Evolutionary conservation across 2,329 filamentous ascomycete species (phyloP), one percentile per base, ranked within the genome.

Genomic region (Ophiocordyceps polyrhachis-furcata): DNA sequence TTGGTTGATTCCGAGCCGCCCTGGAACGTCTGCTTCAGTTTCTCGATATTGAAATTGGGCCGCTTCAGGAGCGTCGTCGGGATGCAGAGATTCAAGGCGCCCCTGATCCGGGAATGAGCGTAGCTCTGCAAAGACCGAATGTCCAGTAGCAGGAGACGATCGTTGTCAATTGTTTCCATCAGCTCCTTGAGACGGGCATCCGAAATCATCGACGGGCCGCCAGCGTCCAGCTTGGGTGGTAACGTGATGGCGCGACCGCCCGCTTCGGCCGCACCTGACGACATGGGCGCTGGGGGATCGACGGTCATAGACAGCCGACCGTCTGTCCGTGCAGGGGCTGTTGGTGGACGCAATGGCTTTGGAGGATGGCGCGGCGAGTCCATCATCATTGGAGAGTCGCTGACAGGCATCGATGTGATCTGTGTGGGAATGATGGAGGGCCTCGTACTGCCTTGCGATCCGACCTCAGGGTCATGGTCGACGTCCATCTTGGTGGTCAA

Each of bases 11-110:
- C 80, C 2, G 69, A 63, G 7, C 81, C 74, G 14, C 73, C 74
- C 48, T 84, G 81, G 57, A 98, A 93, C 0, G 86, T 95, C 49
- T 88, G 82, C 51, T 84, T 77, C 29, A 98, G 68, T 57, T 93
- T 95, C 49, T 87, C 72, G 13, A 93, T 74, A 52, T 89, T 89
- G 62, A 93, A 96, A 0, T 87, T 93, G 1, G 85, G 80, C 43
- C 91, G 73, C 62, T 96, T 96, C 17, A 98, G 65, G 14, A 98
- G 66, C 0, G 89, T 96, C 0, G 91, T 96, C 0, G 91, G 91
- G 48, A 96, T 93, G 57, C 91, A 96, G 5, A 98, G 68, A 57
- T 93, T 96, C 29, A 98, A 64, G 0, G 89, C 85, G n/a, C 81
- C 80, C 43, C 70, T 66, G 45, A 96, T 83, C 28, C 83, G 77